Conservation (phyloP, 495 filamentous ascomycete genomes). For the Hypoxylon lenormandii region DNA sequence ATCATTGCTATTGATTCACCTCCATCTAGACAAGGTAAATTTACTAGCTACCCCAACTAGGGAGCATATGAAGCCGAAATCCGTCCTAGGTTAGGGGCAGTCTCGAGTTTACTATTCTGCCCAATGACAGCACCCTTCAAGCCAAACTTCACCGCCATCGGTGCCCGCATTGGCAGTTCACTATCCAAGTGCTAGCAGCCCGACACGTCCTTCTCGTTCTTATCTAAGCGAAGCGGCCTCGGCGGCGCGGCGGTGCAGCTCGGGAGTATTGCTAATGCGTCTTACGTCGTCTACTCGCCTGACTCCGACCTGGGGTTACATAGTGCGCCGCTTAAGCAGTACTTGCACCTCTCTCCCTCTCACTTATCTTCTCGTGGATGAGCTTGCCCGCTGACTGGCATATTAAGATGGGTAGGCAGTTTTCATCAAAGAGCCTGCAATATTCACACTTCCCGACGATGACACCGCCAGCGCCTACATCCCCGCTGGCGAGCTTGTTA, state of each 20-base stretch:
- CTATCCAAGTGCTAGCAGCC: conserved; percentile 67
- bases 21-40: no score
- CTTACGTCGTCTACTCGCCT: conserved; percentile 58
- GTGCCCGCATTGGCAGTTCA: conserved; percentile 50
- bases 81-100: no score
- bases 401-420: conserved; percentile 63
- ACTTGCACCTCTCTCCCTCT: conserved; percentile 27
- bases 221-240: conserved; percentile 53
- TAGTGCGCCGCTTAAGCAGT: conserved; percentile 65
- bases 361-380: background rate
- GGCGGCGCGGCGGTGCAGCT: conserved; percentile 54
- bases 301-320: conserved; percentile 62
- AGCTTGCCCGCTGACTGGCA: conserved; percentile 1
- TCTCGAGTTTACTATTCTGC: background rate
- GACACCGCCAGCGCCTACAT: conserved; percentile 53
- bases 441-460: conserved; percentile 63
- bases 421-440: conserved; percentile 60
- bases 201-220: conserved; percentile 52
- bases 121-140: conserved; percentile 11
- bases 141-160: conserved; percentile 45
- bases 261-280: conserved; percentile 52
- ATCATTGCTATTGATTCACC: no score
- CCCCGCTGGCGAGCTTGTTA: conserved; percentile 58
- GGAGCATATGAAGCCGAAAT: no score
- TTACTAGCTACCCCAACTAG: no score